Evolutionary conservation across 805 yeast genomes (phyloP), one percentile per base, ranked within the genome.

Genomic region (Cyberlindnera meyerae): DNA sequence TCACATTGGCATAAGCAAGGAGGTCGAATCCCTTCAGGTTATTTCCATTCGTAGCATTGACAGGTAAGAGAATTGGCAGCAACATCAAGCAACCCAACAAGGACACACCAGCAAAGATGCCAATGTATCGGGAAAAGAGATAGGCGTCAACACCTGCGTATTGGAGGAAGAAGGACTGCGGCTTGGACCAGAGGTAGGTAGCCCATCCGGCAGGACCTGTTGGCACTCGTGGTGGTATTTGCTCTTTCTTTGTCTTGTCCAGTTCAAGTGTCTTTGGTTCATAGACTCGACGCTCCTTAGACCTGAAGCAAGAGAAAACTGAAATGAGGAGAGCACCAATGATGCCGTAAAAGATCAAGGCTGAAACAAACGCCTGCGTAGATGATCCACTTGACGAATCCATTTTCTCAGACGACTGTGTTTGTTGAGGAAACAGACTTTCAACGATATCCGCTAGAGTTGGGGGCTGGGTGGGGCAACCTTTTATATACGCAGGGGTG

Each of bases 141-240:
- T 80, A 84, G 3, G 93, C 93, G 60, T 84, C 94, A 22, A 77
- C 57, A 36, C 89, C 84, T 26, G 80, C 65, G 44, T 80, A 79
- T 60, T 82, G 89, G 49, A 84, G 66, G 28, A 79, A 48, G 58
- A 68, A 82, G 1, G 76, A 56, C 42, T 78, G 80, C 1, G 87
- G 81, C 54, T 72, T 73, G 4, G 62, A 44, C 42, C 78, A 48
- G 16, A 82, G 39, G 37, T 59, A 65, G 2, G 68, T 52, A 6
- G 79, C 47, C 93, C 93, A 84, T 8, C 69, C 57, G 39, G 75
- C 57, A 2, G 76, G 75, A 16, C 88, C 90, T 14, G 58, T 53
- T 3, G 56, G 47, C 1, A 47, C 51, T 17, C 40, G 37, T 9
- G 54, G 56, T 13, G 56, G 53, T 15, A 40, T 32, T 30, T 45